Percentiles rank a stretch among this genome's conserved stretches.
Evolutionary conservation across 83 land plant genomes (phyloP).

Genomic region (Picea mariana): DNA sequence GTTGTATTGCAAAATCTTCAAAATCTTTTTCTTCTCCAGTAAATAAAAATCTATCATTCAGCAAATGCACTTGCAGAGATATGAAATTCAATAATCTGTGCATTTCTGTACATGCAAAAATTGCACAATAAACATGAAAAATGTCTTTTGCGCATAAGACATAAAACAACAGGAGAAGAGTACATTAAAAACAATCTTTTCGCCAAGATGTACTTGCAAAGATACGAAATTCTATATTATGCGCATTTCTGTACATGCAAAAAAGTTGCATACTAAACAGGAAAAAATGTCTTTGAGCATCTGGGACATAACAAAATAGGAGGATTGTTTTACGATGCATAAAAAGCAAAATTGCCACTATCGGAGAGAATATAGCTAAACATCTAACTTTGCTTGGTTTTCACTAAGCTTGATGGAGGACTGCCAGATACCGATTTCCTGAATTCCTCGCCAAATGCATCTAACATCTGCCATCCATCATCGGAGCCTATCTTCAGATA

Average conservation of each 20-base stretch:
- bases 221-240: neutral
- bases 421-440: no score
- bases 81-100: neutral
- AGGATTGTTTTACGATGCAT: neutral
- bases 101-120: neutral
- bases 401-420: neutral
- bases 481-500: neutral
- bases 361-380: neutral
- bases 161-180: neutral
- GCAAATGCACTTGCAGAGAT: neutral
- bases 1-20: neutral
- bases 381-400: neutral
- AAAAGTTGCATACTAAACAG: neutral
- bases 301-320: neutral
- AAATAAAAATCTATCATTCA: neutral
- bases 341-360: neutral
- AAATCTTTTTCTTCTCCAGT: neutral
- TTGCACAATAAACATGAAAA: neutral
- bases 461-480: slow-evolving; percentile 15
- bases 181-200: neutral
- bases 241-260: neutral
- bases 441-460: neutral
- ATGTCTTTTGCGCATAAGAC: neutral
- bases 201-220: neutral
- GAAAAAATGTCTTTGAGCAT: neutral